Evolutionary conservation across 768 basidiomycete genomes (phyloP), one percentile per base, ranked within the genome.

Genomic region (Boletales sp.): DNA sequence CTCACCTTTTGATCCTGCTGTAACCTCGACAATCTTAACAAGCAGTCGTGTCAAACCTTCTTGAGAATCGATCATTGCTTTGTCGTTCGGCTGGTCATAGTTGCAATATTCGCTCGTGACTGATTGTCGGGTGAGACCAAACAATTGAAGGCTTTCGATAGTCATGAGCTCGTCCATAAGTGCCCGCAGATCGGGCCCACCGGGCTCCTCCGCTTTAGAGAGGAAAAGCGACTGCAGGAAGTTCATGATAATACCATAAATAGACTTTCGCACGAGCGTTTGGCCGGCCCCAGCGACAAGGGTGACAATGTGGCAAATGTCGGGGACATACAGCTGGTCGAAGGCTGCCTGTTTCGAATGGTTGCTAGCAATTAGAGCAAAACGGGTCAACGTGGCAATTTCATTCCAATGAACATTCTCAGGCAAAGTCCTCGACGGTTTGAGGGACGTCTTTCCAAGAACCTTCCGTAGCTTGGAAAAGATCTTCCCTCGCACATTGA

Each of bases 221-320:
- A 81, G 69, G 68, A 83, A 84, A 13, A 94, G 68, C 0, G 86
- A 81, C 55, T 94, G 93, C 15, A 94, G 69, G 33, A 91, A 76
- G 66, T 93, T 93, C 68, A 92, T 78, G 53, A 90, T 70, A 34
- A 89, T 78, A 9, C 88, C 92, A 61, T 90, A 91, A 36, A 90
- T 80, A 5, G 89, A 86, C 54, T 86, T 86, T 19, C 93, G 83
- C 43, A 93, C 81, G 12, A 83, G 69, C 0, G 83, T 69, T 7
- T 87, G 80, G 11, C 94, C 94, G 33, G 82, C 82, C 10, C 81
- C 87, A 8, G 87, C 81, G 1, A 87, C 73, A n/a, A 94, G 73
- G 6, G 86, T 84, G 54, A 90, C 81, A 35, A 90, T 73, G 65
- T 96, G 90, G 39, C 85, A 74, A 31, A 89, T 74, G 64, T 96